Conservation (phyloP, 345 rosid species). For the Camelina hispida region DNA sequence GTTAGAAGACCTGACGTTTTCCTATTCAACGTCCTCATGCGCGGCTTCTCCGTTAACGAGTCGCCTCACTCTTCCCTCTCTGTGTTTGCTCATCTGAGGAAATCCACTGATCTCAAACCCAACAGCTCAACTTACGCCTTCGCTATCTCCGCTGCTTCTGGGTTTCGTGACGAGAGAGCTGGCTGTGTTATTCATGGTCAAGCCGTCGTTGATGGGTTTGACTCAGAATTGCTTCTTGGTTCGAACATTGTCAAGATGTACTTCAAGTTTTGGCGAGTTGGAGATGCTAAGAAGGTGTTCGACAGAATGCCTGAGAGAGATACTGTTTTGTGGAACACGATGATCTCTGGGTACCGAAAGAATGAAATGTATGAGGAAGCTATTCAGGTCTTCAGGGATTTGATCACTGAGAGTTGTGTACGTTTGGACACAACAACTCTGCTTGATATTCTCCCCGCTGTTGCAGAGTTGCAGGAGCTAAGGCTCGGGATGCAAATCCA, state of each 20-base stretch:
- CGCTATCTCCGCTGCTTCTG: slow-evolving; percentile 60
- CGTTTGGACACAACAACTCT: slow-evolving; percentile 59
- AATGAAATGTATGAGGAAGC: slow-evolving; percentile 58
- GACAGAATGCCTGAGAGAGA: slow-evolving; percentile 67
- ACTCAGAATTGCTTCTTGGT: slow-evolving; percentile 62
- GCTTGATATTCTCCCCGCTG: slow-evolving; percentile 69
- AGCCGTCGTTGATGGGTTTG: slow-evolving; percentile 60
- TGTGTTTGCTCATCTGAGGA: slow-evolving; percentile 54
- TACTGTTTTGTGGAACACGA: slow-evolving; percentile 64
- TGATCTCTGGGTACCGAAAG: slow-evolving; percentile 66
- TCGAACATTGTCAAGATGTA: slow-evolving; percentile 64
- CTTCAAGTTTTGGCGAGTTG: slow-evolving; percentile 50
- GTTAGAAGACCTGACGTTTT: slow-evolving; percentile 67
- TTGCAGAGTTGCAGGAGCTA: slow-evolving; percentile 71
- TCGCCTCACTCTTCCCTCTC: slow-evolving; percentile 56
- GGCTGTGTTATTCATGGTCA: slow-evolving; percentile 60
- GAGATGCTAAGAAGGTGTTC: slow-evolving; percentile 60
- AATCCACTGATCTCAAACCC: slow-evolving; percentile 52
- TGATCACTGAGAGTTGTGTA: slow-evolving; percentile 50
- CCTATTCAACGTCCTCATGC: slow-evolving; percentile 73
- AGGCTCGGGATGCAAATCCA: slow-evolving; percentile 66
- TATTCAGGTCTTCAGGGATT: slow-evolving; percentile 51
- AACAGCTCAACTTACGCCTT: slow-evolving; percentile 64
- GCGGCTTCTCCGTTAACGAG: slow-evolving; percentile 55
- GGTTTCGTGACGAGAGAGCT: slow-evolving; percentile 43